Evolutionary conservation across 139 green algal species (phyloP).

Genomic region (Chlamydomonas schloesseri): DNA sequence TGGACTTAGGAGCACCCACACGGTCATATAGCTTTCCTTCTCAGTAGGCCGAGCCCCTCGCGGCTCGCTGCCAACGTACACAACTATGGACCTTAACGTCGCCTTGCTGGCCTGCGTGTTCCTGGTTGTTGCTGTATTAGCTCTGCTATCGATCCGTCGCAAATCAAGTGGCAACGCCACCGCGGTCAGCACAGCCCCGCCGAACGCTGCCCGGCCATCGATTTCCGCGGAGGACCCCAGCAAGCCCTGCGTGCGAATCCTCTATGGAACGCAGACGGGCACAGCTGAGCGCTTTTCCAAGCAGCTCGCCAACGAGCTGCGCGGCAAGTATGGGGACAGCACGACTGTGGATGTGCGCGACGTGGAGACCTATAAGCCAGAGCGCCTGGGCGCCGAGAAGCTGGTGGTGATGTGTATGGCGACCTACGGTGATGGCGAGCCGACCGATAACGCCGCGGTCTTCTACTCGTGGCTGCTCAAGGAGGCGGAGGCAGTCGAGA

Average conservation of each 20-base stretch:
- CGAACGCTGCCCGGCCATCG: not conserved
- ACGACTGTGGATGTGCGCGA: slow-evolving; percentile 78
- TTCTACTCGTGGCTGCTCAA: slow-evolving; percentile 89
- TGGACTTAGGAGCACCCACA: too few species aligned
- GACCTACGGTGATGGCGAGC: slow-evolving; percentile 98
- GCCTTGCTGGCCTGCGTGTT: not conserved
- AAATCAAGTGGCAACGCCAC: not conserved
- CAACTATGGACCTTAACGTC: not conserved
- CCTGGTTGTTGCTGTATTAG: not conserved
- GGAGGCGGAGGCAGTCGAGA: slow-evolving; percentile 61
- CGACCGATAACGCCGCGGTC: slow-evolving; percentile 90
- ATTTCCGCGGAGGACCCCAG: slow-evolving; percentile 36
- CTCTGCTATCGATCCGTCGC: slow-evolving; percentile 20
- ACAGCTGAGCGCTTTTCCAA: slow-evolving; percentile 87
- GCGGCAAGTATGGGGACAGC: slow-evolving; percentile 68
- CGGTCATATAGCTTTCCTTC: too few species aligned
- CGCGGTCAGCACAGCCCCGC: not conserved
- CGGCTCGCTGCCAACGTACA: not conserved
- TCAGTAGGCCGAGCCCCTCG: not conserved
- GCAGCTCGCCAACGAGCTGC: slow-evolving; percentile 70
- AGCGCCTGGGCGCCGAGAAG: slow-evolving; percentile 70
- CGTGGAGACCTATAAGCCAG: slow-evolving; percentile 74
- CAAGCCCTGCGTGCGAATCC: slow-evolving; percentile 61
- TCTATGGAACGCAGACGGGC: slow-evolving; percentile 70
- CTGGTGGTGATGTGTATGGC: slow-evolving; percentile 88